Percentiles rank a stretch among this genome's conserved stretches.
Evolutionary conservation across 2,329 filamentous ascomycete genomes (phyloP).

Genomic region (Nemania serpens): DNA sequence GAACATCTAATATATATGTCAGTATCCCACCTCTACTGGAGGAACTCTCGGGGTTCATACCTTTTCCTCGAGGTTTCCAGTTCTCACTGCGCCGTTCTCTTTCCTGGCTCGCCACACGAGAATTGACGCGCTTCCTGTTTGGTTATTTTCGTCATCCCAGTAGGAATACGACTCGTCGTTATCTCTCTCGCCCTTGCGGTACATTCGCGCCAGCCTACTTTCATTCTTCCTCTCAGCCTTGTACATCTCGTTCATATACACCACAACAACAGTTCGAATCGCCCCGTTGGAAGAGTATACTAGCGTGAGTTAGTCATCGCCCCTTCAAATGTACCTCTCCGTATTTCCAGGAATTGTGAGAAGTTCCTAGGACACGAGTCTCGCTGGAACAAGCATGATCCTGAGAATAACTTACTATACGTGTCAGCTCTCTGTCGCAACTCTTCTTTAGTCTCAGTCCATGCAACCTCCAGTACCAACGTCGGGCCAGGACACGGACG

Average conservation of each 20-base stretch:
- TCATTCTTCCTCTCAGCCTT: slow-evolving; percentile 6
- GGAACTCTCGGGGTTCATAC: not conserved
- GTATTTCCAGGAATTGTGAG: not conserved
- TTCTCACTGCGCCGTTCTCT: not conserved
- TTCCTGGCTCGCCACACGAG: not conserved
- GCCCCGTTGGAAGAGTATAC: not conserved
- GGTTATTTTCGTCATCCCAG: not conserved
- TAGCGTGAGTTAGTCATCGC: not conserved
- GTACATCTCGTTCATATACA: not conserved
- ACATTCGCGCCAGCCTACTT: slow-evolving; percentile 1
- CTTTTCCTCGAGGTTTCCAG: not conserved
- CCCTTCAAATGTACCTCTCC: not conserved
- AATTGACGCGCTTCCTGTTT: slow-evolving; percentile 5
- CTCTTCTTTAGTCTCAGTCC: not conserved
- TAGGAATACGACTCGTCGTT: not conserved
- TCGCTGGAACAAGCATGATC: not conserved
- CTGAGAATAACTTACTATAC: slow-evolving; percentile 4
- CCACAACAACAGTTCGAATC: slow-evolving; percentile 9
- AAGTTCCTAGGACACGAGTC: not conserved
- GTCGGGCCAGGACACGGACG: not conserved
- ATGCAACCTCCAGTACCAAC: slow-evolving; percentile 3
- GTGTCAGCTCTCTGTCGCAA: not conserved
- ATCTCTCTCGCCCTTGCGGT: not conserved
- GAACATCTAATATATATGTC: not conserved
- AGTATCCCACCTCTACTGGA: not conserved